Conservation (phyloP, 768 basidiomycete genomes). For the Lentinula sp. region DNA sequence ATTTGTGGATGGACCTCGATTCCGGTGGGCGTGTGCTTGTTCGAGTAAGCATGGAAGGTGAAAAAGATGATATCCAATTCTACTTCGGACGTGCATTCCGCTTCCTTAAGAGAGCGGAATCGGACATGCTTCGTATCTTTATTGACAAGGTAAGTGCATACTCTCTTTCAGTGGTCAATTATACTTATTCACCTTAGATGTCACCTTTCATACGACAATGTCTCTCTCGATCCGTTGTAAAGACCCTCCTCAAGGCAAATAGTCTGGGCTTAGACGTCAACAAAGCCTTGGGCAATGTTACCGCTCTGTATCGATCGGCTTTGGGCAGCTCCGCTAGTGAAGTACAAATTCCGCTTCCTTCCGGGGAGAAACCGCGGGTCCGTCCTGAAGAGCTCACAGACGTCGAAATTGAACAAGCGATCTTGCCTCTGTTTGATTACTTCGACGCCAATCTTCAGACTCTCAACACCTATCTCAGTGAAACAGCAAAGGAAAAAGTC, state of each 20-base stretch:
- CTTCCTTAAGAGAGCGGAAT: conserved; percentile 86
- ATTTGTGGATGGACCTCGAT: conserved; percentile 89
- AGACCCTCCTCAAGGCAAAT: conserved; percentile 64
- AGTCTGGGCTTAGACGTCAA: conserved; percentile 72
- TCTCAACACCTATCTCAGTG: conserved; percentile 81
- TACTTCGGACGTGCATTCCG: conserved; percentile 96
- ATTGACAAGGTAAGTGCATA: conserved; percentile 79
- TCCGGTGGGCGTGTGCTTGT: conserved; percentile 78
- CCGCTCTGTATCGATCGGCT: conserved; percentile 76
- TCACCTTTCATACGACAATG: conserved; percentile 87
- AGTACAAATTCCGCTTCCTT: conserved; percentile 72
- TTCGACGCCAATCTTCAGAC: conserved; percentile 91
- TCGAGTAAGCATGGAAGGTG: conserved; percentile 96
- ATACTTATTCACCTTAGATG: conserved; percentile 52
- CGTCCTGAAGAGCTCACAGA: conserved; percentile 83
- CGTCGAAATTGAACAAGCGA: conserved; percentile 90
- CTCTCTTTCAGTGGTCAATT: conserved; percentile 11
- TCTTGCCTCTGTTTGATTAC: conserved; percentile 90
- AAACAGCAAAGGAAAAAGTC: conserved; percentile 83
- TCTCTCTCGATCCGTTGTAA: conserved; percentile 70
- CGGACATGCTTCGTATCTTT: conserved; percentile 93
- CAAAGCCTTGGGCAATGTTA: conserved; percentile 79
- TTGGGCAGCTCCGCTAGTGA: conserved; percentile 61
- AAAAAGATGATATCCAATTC: conserved; percentile 97
- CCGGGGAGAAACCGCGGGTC: conserved; percentile 68